A percentile compares a stretch with the other conserved stretches of the same genome.
These are phyloP conservation scores for Trametes maxima DNA, from an alignment of 768 basidiomycete genomes.

Conservation along the genomic window DNA sequence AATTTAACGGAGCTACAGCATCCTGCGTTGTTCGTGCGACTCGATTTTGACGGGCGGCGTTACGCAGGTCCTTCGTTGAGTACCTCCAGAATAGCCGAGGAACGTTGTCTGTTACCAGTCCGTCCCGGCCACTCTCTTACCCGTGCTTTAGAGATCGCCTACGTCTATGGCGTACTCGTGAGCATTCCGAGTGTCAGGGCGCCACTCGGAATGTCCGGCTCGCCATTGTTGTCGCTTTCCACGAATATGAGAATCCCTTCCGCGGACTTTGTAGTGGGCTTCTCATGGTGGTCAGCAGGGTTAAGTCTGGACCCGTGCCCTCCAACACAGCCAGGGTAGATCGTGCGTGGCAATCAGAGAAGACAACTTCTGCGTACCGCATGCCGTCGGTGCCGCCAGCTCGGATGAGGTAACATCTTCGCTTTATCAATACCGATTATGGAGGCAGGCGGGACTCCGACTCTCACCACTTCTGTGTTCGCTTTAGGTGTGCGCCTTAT, in stretches of 20 bases:
- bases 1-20: no score
- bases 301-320: background rate
- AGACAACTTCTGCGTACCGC: background rate
- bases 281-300: conserved; percentile 17
- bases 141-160: no score
- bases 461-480: background rate
- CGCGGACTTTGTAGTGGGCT: conserved; percentile 11
- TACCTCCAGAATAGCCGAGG: no score
- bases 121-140: no score
- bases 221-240: background rate
- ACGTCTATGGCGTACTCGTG: no score
- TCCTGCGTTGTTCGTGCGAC: no score
- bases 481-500: background rate
- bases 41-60: no score
- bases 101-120: no score
- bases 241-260: conserved; percentile 14
- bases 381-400: conserved; percentile 7
- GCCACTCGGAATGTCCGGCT: background rate
- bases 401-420: background rate
- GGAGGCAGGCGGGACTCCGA: conserved; percentile 1
- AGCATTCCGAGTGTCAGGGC: no score
- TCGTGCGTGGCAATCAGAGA: background rate
- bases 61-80: no score
- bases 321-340: background rate
- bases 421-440: conserved; percentile 1